Evolutionary conservation across 371 early-diverging fungal genomes (phyloP), one percentile per base, ranked within the genome.

Genomic region (Mortierella sp.): DNA sequence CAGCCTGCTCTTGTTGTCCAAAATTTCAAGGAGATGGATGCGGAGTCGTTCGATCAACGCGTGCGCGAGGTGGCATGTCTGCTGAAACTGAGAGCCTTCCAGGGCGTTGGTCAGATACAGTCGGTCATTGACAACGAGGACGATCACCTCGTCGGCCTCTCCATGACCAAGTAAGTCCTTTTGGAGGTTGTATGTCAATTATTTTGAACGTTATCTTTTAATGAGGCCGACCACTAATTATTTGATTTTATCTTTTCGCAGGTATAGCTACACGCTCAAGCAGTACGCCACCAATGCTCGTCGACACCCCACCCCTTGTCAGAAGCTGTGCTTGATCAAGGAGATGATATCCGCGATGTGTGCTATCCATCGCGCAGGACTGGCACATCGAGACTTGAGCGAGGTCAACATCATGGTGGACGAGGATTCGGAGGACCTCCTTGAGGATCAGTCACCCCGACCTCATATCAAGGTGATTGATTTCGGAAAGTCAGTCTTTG

Each of bases 401-500:
- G 92, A 93, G 74, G 92, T 92, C 28, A 94, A 93, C 71, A 92
- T 93, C 78, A 94, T 94, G 94, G 93, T 94, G 31, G 89, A 91
- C 73, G 91, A 91, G 72, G 89, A n/a, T n/a, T n/a, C n/a, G n/a
- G n/a, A 81, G 14, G 80, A 78, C 31, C 79, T 85, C 38, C 79
- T 94, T 8, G 75, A 83, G 21, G 94, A 94, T 78, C 91, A 91
- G 9, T 90, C 89, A 28, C 70, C 75, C 2, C 80, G 83, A 31
- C 92, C 93, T 0, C 77, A 89, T 42, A 74, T 94, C 16, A 90
- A 88, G 63, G 79, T 94, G 48, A 94, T 93, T 75, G 93, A 94
- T 77, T 93, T 93, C 83, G 92, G 93, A 5, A 94, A 92, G 73
- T 91, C 93, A 0, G 84, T 88, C 0, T 93, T 94, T 81, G 88